Conservation (phyloP, 1,139 yeast species). For the Geotrichum candidum region DNA sequence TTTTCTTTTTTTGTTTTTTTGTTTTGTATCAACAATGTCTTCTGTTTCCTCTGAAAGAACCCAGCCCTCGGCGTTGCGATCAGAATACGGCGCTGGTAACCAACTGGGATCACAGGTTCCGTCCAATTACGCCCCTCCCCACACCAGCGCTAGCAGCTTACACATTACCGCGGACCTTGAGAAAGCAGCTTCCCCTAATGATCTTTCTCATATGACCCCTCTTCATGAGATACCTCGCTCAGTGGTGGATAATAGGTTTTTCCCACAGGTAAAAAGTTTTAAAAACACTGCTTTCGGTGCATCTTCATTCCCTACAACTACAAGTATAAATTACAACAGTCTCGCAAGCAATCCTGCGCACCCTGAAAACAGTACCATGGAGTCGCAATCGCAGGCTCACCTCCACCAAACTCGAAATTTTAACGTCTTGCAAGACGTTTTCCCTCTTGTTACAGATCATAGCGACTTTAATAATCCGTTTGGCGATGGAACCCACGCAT, state of each 20-base stretch:
- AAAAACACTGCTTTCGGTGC: neutral
- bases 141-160: neutral
- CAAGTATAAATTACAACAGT: neutral
- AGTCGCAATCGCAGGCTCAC: neutral
- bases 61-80: neutral
- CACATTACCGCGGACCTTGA: neutral
- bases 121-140: neutral
- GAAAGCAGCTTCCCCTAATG: neutral
- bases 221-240: neutral
- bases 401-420: neutral
- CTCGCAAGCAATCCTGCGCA: neutral
- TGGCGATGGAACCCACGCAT: neutral
- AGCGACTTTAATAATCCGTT: neutral
- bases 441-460: neutral
- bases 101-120: neutral
- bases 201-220: neutral
- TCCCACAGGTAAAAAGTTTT: neutral
- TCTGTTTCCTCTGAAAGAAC: neutral
- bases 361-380: neutral
- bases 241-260: neutral
- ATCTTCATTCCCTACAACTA: neutral
- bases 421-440: neutral
- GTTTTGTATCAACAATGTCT: neutral
- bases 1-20: neutral
- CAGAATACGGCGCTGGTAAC: neutral